Base-by-base conservation (phyloP, 768 basidiomycete genomes). In the Holtermannia corniformis region DNA sequence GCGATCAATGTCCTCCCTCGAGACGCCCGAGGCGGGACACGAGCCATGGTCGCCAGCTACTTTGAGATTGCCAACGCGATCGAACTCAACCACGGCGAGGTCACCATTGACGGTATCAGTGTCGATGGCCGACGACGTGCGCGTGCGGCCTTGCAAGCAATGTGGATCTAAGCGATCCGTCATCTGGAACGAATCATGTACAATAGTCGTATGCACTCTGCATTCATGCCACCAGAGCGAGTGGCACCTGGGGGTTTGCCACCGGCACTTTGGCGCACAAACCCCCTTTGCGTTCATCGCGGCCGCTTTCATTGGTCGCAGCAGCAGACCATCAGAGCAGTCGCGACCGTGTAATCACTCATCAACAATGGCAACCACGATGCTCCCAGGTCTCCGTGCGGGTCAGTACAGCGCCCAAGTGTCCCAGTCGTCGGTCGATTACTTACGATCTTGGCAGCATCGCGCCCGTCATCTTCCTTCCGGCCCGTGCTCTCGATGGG, bases 31-130 rank as follows among this genome's bases (percentile, higher is more conserved):
- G 69, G 64, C 2, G 74, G 72, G 4, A 63, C 64, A 23, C 46
- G 73, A 12, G 70, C 72, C 16, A 73, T 73, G 62, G 64, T 68
- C 10, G 65, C 65, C 13, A 64, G 65, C 37, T 75, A 75, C 58
- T 65, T 73, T 42, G 65, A 69, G 53, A 73, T 73, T 50, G 67
- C 65, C 1, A 43, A 56, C 24, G 70, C 64, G 37, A 64, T 75
- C 21, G 51, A 56, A 44, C 20, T 14, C n/a, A 42, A 49, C 3
- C 27, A 48, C 24, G 61, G 65, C 12, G 48, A 58, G 22, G 55
- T 65, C 16, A 55, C 60, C 26, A 58, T 53, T 27, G 48, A 47
- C 13, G 61, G 68, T 5, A 55, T 70, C 3, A 67, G 57, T 43
- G 68, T 70, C 10, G 47, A 56, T 25, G 59, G 55, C 51, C 47